phyloP scores from a whole-genome alignment of 192 early-diverging fungal species.

The Dimargaris cristalligena region DNA sequence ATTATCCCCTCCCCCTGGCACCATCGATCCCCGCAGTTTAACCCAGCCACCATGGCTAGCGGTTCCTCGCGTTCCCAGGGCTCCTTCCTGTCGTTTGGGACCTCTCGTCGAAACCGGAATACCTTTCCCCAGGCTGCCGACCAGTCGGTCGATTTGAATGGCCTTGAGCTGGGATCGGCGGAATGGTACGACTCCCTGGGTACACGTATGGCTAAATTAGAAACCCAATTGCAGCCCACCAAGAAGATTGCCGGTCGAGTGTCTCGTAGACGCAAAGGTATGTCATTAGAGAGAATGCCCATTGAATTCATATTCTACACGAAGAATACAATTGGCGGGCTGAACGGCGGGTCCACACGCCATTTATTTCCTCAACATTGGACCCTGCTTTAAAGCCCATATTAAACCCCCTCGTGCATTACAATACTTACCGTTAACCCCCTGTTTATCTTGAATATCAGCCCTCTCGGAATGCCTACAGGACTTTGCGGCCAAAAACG shows the following conservation, averaged over 20 bases:
- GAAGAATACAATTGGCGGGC: too few species aligned
- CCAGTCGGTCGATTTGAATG: conserved; percentile 16
- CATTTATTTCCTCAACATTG: too few species aligned
- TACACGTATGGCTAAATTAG: conserved; percentile 15
- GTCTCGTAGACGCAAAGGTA: background rate
- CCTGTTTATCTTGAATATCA: background rate
- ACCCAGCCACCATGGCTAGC: conserved; percentile 15
- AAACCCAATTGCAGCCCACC: background rate
- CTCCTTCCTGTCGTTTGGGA: conserved; percentile 15
- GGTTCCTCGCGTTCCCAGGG: conserved; percentile 12
- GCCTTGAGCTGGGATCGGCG: conserved; percentile 24
- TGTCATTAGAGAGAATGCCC: too few species aligned
- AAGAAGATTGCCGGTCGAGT: background rate
- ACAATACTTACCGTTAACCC: too few species aligned
- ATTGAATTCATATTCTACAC: background rate
- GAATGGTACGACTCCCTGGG: conserved; percentile 18
- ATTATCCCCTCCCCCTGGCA: conserved; percentile 20
- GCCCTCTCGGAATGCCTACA: background rate
- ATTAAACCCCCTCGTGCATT: too few species aligned
- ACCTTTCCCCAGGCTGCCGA: conserved; percentile 15
- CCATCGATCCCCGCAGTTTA: conserved; percentile 11
- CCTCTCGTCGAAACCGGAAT: conserved; percentile 19
- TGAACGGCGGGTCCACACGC: too few species aligned
- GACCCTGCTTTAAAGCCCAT: too few species aligned
- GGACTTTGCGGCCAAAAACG: conserved; percentile 7